A percentile compares a stretch with the other conserved stretches of the same genome.
phyloP scores from a whole-genome alignment of 106 monocot genomes.

The Gastrodia elata region DNA sequence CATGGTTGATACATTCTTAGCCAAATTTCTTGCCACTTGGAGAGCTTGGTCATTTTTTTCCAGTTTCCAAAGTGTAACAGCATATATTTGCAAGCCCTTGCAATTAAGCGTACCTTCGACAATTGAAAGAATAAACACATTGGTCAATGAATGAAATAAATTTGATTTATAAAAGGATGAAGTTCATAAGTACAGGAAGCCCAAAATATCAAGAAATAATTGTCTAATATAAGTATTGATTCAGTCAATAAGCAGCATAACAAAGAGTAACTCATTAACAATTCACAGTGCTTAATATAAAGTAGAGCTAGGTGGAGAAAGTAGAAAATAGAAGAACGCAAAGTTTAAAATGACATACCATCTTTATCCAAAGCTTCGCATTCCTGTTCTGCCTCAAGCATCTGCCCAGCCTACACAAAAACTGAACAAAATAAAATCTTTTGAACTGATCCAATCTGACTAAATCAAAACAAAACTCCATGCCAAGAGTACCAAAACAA shows the following conservation, averaged over 20 bases:
- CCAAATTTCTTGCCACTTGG: slow-evolving; percentile 40
- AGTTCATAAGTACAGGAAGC: neutral
- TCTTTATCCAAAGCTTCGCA: slow-evolving; percentile 64
- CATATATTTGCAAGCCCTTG: slow-evolving; percentile 70
- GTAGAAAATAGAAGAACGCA: neutral
- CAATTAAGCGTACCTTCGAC: slow-evolving; percentile 52
- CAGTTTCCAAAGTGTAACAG: slow-evolving; percentile 69
- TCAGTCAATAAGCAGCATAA: neutral
- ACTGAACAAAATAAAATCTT: neutral
- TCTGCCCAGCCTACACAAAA: slow-evolving; percentile 57
- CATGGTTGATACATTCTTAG: slow-evolving; percentile 42
- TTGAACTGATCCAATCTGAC: too few relatives aligned
- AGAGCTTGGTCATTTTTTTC: slow-evolving; percentile 58
- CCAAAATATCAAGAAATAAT: neutral
- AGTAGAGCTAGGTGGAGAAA: neutral
- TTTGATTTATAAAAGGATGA: neutral
- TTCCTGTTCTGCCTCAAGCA: slow-evolving; percentile 47
- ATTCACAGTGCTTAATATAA: neutral
- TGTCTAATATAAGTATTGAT: neutral
- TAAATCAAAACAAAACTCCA: neutral
- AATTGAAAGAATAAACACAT: slow-evolving; percentile 11
- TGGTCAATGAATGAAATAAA: neutral
- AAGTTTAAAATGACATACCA: slow-evolving; percentile 30
- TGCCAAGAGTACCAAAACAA: neutral
- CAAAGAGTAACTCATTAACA: neutral